Base-by-base conservation (phyloP, 257 asterid genomes). In the Primulina huaijiensis region DNA sequence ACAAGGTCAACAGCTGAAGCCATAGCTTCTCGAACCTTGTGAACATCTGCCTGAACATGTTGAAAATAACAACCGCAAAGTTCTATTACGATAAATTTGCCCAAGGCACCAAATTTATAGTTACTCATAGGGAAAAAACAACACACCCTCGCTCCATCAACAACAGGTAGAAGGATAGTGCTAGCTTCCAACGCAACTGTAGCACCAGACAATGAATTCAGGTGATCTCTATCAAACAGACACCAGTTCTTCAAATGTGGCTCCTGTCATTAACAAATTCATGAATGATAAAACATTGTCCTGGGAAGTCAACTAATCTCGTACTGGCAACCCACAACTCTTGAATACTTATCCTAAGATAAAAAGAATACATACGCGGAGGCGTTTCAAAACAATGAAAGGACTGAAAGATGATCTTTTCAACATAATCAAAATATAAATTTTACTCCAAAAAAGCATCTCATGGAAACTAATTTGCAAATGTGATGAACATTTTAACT, bases 1-100 rank as follows among this genome's bases (percentile, higher is more conserved):
- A 92, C 89, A 77, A 86, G 79, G 58, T 89, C 96, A 67, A 86
- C 87, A 40, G 94, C 92, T 43, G 95, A 92, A 77, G 79, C 76
- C 63, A 92, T 77, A 25, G 94, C 92, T 76, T 82, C 88, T 77
- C 85, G 80, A 38, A 92, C 76, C 68, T 76, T 76, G 62, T 77
- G 88, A 74, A 78, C 86, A 75, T 87, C 92, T 64, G 83, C 93
- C 97, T 92, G 90, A 74, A 79, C 70, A 78, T 34, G 37, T 27
- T 68, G 14, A 34, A 46, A 73, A 68, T 17, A 50, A 64, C 27
- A 20, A 17, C 9, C 60, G 35, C 38, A 57, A 34, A 38, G 72
- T 60, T 40, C 43, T 20, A 25, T 25, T 57, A 70, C 56, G 69
- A 61, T 58, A 29, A 79, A 62, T 34, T 25, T 25, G 21, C 21